Evolutionary conservation across 495 filamentous ascomycete species (phyloP).

Genomic region (Aspergillus carlsbadensis): DNA sequence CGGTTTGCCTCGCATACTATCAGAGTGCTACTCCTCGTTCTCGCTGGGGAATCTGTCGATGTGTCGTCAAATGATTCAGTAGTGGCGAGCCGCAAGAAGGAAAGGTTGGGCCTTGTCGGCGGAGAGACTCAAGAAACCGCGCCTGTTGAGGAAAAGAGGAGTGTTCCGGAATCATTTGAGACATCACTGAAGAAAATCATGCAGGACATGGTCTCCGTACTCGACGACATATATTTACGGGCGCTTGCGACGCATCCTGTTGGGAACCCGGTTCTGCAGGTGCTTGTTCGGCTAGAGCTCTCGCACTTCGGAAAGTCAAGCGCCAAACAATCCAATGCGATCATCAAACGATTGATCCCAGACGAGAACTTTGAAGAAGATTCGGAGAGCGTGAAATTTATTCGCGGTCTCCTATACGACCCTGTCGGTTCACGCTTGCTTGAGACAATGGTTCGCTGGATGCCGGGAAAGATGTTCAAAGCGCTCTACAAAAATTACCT

Average conservation of each 20-base stretch:
- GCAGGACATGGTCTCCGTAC: constrained; percentile 61
- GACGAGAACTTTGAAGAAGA: constrained; percentile 61
- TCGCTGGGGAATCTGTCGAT: constrained; percentile 77
- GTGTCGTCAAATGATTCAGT: constrained; percentile 62
- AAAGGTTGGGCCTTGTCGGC: constrained; percentile 60
- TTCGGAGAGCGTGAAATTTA: constrained; percentile 63
- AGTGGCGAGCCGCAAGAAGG: constrained; percentile 86
- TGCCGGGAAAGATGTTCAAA: constrained; percentile 88
- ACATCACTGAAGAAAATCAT: constrained; percentile 77
- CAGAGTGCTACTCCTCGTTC: constrained; percentile 76
- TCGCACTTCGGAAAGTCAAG: constrained; percentile 63
- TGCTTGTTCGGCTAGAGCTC: constrained; percentile 82
- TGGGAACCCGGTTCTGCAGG: constrained; percentile 85
- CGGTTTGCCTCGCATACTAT: constrained; percentile 89
- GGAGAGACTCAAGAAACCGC: constrained; percentile 38
- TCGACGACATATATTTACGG: constrained; percentile 72
- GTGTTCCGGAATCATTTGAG: constrained; percentile 76
- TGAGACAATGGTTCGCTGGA: constrained; percentile 75
- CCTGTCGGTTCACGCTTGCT: constrained; percentile 84
- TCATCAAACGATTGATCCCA: constrained; percentile 61
- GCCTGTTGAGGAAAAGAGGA: constrained; percentile 36
- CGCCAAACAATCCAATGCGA: constrained; percentile 57
- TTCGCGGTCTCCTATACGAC: constrained; percentile 85
- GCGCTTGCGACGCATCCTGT: constrained; percentile 82
- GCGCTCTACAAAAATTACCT: constrained; percentile 73